A percentile compares a stretch with the other conserved stretches of the same genome.
Evolutionary conservation across 176 grass and related monocot genomes (phyloP).

Genomic region (Aegilops tauschii): DNA sequence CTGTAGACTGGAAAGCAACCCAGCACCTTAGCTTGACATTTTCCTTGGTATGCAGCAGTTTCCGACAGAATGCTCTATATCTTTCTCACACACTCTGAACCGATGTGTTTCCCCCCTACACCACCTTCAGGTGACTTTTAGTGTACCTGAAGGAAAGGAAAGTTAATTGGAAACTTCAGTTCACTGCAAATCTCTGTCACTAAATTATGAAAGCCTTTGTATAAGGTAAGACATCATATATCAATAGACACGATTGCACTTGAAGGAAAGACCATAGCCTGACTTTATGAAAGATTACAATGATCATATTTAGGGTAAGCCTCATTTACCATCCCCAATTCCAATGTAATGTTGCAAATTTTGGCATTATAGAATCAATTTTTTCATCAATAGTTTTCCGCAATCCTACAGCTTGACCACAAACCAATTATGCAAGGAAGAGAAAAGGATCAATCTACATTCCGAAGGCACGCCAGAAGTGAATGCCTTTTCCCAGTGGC

Average conservation of each 20-base stretch:
- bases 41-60: slow-evolving; percentile 9
- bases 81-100: slow-evolving; percentile 9
- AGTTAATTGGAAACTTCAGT: neutral
- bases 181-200: neutral
- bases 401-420: neutral
- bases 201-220: neutral
- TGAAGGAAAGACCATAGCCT: slow-evolving; percentile 17
- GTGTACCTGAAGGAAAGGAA: slow-evolving; percentile 41
- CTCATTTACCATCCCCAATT: neutral
- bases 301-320: neutral
- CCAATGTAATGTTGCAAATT: neutral
- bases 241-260: slow-evolving; percentile 26
- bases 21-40: neutral
- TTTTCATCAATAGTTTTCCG: neutral
- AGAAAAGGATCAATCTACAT: neutral
- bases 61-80: neutral
- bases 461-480: neutral
- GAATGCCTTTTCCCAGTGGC: neutral
- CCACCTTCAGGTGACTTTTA: slow-evolving; percentile 8
- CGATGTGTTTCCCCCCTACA: neutral
- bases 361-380: neutral
- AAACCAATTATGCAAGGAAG: neutral
- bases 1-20: neutral
- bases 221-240: slow-evolving; percentile 23
- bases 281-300: neutral